phyloP scores from a whole-genome alignment of 202 grass and related monocot species.

The Dendrocalamus latiflorus region DNA sequence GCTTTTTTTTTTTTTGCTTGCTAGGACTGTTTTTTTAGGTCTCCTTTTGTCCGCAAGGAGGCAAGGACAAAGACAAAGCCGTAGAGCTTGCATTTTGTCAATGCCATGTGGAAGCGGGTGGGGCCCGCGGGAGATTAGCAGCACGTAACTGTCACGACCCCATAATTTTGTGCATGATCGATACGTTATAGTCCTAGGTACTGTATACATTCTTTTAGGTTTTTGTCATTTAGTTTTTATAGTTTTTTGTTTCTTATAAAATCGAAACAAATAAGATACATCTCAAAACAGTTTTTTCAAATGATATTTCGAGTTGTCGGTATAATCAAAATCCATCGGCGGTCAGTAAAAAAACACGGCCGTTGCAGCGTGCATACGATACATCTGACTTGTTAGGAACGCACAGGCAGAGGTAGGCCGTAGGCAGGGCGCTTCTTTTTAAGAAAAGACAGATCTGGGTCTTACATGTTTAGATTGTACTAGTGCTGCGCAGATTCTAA shows the following conservation, averaged over 20 bases:
- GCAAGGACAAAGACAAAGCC: constrained; percentile 24
- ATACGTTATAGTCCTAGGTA: background rate
- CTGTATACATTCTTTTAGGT: background rate
- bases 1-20: background rate
- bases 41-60: constrained; percentile 17
- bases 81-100: constrained; percentile 23
- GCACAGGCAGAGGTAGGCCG: too few species aligned
- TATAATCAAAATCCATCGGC: too few species aligned
- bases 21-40: constrained; percentile 20
- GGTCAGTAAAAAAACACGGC: too few species aligned
- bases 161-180: constrained; percentile 57
- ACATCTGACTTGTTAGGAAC: constrained; percentile 16
- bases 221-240: too few species aligned
- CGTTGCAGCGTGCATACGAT: background rate
- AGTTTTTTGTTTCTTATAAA: too few species aligned
- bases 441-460: constrained; percentile 37
- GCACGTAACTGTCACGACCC: constrained; percentile 21
- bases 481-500: constrained; percentile 15
- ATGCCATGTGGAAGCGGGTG: background rate
- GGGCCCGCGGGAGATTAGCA: constrained; percentile 26
- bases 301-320: too few species aligned
- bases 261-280: too few species aligned
- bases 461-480: constrained; percentile 48
- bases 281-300: too few species aligned
- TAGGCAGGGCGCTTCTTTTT: background rate